Percentiles rank a stretch among this genome's conserved stretches.
phyloP scores from a whole-genome alignment of 1,284 basidiomycete genomes.

The Microbotryum intermedium region DNA sequence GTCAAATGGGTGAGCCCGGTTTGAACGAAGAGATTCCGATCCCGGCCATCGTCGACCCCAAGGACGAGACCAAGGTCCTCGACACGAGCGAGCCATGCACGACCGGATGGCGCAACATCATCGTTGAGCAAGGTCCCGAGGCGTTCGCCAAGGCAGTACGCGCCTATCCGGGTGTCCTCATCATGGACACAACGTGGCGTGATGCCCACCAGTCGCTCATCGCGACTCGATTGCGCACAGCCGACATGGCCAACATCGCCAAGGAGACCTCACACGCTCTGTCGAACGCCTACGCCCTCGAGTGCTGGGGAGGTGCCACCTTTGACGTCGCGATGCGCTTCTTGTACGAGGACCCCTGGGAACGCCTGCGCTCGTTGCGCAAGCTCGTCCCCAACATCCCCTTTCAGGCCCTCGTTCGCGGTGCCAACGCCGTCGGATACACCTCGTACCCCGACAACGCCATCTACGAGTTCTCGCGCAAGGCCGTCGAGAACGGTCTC shows the following conservation, averaged over 20 bases:
- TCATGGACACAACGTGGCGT: slow-evolving; percentile 91
- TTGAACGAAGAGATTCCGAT: slow-evolving; percentile 81
- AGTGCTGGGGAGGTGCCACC: slow-evolving; percentile 99
- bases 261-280: slow-evolving; percentile 94
- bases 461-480: slow-evolving; percentile 71
- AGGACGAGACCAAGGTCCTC: slow-evolving; percentile 62
- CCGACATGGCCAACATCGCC: slow-evolving; percentile 98
- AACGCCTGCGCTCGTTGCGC: slow-evolving; percentile 84
- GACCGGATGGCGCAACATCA: slow-evolving; percentile 96
- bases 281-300: slow-evolving; percentile 89
- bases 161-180: slow-evolving; percentile 77
- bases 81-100: slow-evolving; percentile 77
- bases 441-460: slow-evolving; percentile 99
- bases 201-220: slow-evolving; percentile 98
- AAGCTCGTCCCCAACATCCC: slow-evolving; percentile 98
- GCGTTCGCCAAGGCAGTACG: slow-evolving; percentile 98
- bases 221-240: slow-evolving; percentile 90
- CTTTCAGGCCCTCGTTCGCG: slow-evolving; percentile 95
- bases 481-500: slow-evolving; percentile 96
- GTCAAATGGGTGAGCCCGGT: slow-evolving; percentile 78
- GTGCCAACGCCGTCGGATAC: slow-evolving; percentile 98
- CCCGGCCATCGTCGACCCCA: slow-evolving; percentile 69
- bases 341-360: slow-evolving; percentile 99
- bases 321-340: slow-evolving; percentile 99
- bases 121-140: slow-evolving; percentile 94